Percentiles rank a stretch among this genome's conserved stretches.
phyloP scores from a whole-genome alignment of 306 rosid genomes.

The Rubus idaeus region DNA sequence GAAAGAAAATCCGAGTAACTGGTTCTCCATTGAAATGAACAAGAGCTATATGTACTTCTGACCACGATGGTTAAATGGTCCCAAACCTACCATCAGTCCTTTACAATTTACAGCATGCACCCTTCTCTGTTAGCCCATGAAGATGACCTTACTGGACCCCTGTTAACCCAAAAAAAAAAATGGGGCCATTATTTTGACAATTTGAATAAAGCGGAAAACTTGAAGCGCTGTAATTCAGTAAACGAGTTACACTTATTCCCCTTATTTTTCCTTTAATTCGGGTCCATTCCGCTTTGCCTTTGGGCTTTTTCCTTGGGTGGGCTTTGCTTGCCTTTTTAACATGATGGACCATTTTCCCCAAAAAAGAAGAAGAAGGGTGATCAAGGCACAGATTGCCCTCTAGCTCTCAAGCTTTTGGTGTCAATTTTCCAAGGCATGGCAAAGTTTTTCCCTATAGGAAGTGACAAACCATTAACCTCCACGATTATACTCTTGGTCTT shows the following conservation, averaged over 20 bases:
- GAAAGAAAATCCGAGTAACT: neutral
- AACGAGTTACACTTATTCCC: too few species aligned
- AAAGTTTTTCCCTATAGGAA: slow-evolving; percentile 19
- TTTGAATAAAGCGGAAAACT: too few species aligned
- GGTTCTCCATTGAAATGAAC: neutral
- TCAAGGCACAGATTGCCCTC: neutral
- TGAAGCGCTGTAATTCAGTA: neutral
- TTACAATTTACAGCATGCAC: neutral
- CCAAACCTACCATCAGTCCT: neutral
- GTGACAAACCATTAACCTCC: slow-evolving; percentile 57
- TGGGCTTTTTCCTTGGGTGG: too few species aligned
- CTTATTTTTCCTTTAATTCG: too few species aligned
- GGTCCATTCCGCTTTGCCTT: too few species aligned
- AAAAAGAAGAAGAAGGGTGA: too few species aligned
- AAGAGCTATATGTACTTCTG: neutral
- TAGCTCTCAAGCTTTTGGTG: slow-evolving; percentile 25
- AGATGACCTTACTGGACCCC: neutral
- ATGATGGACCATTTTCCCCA: too few species aligned
- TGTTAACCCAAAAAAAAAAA: too few species aligned
- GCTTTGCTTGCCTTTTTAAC: too few species aligned
- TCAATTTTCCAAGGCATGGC: slow-evolving; percentile 60
- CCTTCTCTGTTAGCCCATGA: neutral
- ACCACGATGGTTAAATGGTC: neutral
- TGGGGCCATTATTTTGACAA: too few species aligned
- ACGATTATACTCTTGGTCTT: slow-evolving; percentile 47